Base-by-base conservation (phyloP, 768 basidiomycete genomes). In the Lactifluus echinatus region DNA sequence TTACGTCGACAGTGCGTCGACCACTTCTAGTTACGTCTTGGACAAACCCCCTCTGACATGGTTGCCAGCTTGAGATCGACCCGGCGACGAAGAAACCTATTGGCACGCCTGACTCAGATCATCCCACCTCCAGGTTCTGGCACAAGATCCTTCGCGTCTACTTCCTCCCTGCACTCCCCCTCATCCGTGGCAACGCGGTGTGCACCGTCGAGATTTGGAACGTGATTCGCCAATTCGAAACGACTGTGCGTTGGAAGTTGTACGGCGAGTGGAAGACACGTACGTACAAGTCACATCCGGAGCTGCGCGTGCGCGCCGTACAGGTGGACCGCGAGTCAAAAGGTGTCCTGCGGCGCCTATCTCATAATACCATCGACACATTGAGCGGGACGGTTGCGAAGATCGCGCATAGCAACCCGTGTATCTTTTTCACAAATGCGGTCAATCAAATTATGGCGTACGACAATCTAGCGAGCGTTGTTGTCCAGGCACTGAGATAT, bases 371-470 rank as follows among this genome's bases (percentile, higher is more conserved):
- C 15, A 82, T 89, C 55, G 89, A 92, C 66, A 78, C 86, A 2
- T 78, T 96, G 14, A 87, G 93, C 28, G 86, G 94, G 19, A 81
- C 86, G 3, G 83, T 98, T 24, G 94, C 91, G 12, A 97, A 98
- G 71, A 73, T 95, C 53, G 91, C 91, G 14, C 93, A 98, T 69
- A 87, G 89, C 17, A 96, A 98, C 66, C 96, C 96, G 4, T 87
- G 84, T 64, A 85, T 94, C 49, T 82, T 98, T 64, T 98, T 97
- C 74, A 68, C 80, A 23, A 88, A 89, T 60, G 91, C 89, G 0
- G 84, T 99, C 46, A 85, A 86, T 63, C 96, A 98, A 70, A 88
- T 97, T 56, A 92, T 93, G 86, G 85, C 90, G 14, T 99, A 99
- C 66, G 90, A 95, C 67, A 99, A 98, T 70, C 72, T 96, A 52